A percentile compares a stretch with the other conserved stretches of the same genome.
Evolutionary conservation across 1,284 basidiomycete species (phyloP).

Genomic region (Apiotrichum laibachii): DNA sequence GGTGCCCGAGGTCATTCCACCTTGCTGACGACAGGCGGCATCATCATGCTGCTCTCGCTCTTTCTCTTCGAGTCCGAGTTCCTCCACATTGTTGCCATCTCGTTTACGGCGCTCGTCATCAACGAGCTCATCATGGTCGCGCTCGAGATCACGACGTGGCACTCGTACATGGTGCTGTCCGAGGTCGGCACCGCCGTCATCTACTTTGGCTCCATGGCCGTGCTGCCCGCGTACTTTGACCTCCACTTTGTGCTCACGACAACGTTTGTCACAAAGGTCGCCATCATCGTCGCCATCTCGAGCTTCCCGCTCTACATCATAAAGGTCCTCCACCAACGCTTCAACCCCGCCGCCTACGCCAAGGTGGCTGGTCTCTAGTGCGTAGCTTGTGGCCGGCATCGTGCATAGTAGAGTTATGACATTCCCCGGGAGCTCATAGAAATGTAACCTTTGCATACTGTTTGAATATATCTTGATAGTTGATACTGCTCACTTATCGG

Average conservation of each 20-base stretch:
- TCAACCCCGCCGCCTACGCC: constrained; percentile 91
- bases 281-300: constrained; percentile 89
- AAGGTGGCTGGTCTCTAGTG: constrained; percentile 60
- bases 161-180: constrained; percentile 91
- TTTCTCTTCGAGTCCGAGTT: constrained; percentile 97
- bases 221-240: constrained; percentile 96
- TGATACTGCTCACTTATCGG: no score
- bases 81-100: constrained; percentile 95
- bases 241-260: constrained; percentile 84
- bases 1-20: constrained; percentile 16
- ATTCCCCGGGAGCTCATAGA: neutral
- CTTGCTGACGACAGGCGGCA: constrained; percentile 63
- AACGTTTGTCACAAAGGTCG: constrained; percentile 92
- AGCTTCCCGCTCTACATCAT: constrained; percentile 87
- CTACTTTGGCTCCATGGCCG: constrained; percentile 87
- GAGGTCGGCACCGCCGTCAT: constrained; percentile 85
- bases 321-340: constrained; percentile 77
- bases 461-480: no score
- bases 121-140: constrained; percentile 99
- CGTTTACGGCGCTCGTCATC: constrained; percentile 90
- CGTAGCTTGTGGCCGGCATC: neutral
- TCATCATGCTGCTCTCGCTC: constrained; percentile 97
- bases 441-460: neutral
- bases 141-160: constrained; percentile 96
- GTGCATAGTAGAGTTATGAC: no score